These are phyloP conservation scores for Larix kaempferi DNA, from an alignment of 75 land plant genomes.

Conservation along the genomic window DNA sequence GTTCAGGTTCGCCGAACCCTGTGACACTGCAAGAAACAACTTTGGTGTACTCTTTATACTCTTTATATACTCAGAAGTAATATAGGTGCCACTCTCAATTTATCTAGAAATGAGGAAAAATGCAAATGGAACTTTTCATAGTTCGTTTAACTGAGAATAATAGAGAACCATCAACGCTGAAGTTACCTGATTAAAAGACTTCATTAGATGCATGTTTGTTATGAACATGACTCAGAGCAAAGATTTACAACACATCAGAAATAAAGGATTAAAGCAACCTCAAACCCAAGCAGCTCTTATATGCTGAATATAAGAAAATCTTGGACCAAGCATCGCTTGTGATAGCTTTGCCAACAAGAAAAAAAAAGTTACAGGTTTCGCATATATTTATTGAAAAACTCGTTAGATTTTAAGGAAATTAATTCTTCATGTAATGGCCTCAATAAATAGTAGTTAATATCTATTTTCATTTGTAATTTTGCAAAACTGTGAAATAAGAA, in stretches of 20 bases:
- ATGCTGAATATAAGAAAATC: neutral
- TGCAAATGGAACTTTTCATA: too few species aligned
- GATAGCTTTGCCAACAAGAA: neutral
- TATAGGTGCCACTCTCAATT: too few species aligned
- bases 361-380: neutral
- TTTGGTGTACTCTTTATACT: too few species aligned
- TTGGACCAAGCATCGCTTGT: neutral
- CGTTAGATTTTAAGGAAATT: neutral
- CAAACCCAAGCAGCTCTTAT: neutral
- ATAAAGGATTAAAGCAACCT: neutral
- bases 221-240: neutral
- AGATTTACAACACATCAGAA: neutral
- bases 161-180: too few species aligned
- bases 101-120: too few species aligned
- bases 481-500: neutral
- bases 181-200: too few species aligned
- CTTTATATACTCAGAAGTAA: too few species aligned
- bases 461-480: neutral
- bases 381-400: neutral
- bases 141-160: too few species aligned
- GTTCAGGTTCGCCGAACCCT: too few species aligned
- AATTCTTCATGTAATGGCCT: neutral
- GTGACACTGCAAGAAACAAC: too few species aligned
- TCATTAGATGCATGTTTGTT: too few species aligned
- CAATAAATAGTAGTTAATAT: neutral